These are phyloP conservation scores for Apiotrichum gamsii DNA, from an alignment of 1,284 basidiomycete genomes.

Conservation along the genomic window DNA sequence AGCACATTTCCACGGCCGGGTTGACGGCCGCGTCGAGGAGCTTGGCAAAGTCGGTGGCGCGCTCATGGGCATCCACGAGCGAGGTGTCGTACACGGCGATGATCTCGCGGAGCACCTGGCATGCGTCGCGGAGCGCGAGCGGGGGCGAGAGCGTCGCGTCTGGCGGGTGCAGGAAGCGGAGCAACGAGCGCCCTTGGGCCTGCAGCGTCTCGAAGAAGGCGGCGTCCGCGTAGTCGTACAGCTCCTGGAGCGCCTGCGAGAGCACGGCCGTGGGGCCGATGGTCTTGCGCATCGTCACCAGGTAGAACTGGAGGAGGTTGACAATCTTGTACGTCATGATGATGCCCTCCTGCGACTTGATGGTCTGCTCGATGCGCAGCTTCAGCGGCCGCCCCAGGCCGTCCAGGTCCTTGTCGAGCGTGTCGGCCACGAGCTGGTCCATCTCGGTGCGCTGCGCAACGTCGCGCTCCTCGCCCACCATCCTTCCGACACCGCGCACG, in stretches of 20 bases:
- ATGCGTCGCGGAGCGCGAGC: constrained; percentile 67
- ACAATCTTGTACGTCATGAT: constrained; percentile 87
- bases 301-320: constrained; percentile 90
- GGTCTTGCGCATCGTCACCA: constrained; percentile 83
- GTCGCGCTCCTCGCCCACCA: constrained; percentile 54
- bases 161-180: constrained; percentile 66
- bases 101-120: constrained; percentile 76
- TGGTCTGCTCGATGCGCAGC: constrained; percentile 83
- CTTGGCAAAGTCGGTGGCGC: constrained; percentile 57
- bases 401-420: constrained; percentile 75
- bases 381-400: constrained; percentile 81
- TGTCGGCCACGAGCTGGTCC: constrained; percentile 69
- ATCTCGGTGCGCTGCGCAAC: constrained; percentile 52
- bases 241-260: constrained; percentile 72
- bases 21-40: constrained; percentile 76
- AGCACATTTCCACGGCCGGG: constrained; percentile 71
- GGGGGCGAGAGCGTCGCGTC: constrained; percentile 72
- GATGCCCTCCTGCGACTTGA: constrained; percentile 84
- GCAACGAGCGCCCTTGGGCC: constrained; percentile 67
- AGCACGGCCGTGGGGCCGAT: constrained; percentile 75
- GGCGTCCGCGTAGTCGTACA: constrained; percentile 70
- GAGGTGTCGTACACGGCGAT: constrained; percentile 81
- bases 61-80: constrained; percentile 51
- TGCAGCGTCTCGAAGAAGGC: constrained; percentile 81
- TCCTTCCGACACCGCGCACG: constrained; percentile 57